Base-by-base conservation (phyloP, 1,284 basidiomycete genomes). In the Ceratobasidium sp. region DNA sequence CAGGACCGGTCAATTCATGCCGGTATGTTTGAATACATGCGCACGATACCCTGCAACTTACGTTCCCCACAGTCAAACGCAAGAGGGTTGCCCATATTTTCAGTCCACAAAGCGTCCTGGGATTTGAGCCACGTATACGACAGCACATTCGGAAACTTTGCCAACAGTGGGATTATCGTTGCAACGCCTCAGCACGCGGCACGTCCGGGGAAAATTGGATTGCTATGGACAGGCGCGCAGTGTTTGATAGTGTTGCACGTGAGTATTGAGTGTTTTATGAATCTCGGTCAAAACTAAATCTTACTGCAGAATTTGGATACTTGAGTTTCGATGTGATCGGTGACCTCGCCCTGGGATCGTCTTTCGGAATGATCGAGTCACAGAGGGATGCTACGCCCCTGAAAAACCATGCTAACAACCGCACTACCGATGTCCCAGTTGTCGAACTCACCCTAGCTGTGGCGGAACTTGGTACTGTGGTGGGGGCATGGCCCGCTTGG, bases 271-370 rank as follows among this genome's bases (percentile, higher is more conserved):
- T 1, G 1, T 27, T 8, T 47, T n/a, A 46, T 42, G 2, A n/a
- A 6, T 46, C 19, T 4, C 16, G 4, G 16, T 6, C 16, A n/a
- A 4, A 16, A 21, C 16, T 46, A 5, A 46, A 6, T 4, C 6
- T 25, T 52, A 4, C 19, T 54, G 8, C 27, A 54, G 52, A 54
- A 4, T 75, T 81, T 71, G 82, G 82, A 75, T 83, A 78, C 70
- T 77, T 81, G 56, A 79, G 82, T 14, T 84, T 83, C 72, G 81
- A 82, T 72, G 77, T 79, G 14, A 46, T 46, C 16, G 79, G 79
- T 4, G 80, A 80, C 66, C 74, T 83, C n/a, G 78, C 78, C 0
- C 81, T 81, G 69, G 81, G 81, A 0, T 74, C 77, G 66, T 74
- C 80, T 2, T 80, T 83, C 68, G 81, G 80, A 16, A 83, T 83